Conservation (phyloP, 202 grass and related monocot genomes). For the Zoysia matrella region DNA sequence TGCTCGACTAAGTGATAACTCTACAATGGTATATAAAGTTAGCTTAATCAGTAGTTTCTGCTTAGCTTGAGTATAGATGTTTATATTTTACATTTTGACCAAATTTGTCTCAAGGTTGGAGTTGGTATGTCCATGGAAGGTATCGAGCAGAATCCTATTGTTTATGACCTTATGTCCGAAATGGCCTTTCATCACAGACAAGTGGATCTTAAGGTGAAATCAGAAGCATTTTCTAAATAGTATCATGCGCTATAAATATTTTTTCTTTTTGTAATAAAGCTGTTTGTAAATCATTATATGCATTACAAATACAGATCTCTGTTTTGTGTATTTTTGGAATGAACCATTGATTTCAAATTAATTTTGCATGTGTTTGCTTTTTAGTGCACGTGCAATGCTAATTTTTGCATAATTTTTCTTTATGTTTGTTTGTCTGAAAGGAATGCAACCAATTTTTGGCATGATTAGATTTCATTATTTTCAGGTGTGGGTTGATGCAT, state of each 20-base stretch:
- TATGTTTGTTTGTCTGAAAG: neutral
- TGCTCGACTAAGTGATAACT: constrained; percentile 75
- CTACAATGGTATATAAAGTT: constrained; percentile 66
- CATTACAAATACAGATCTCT: neutral
- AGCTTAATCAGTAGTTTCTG: constrained; percentile 35
- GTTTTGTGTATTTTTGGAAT: neutral
- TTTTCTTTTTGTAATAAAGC: neutral
- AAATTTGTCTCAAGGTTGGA: constrained; percentile 63
- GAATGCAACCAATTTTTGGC: constrained; percentile 1
- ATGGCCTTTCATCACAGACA: constrained; percentile 72
- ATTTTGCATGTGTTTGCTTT: neutral
- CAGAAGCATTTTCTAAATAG: neutral
- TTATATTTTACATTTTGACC: constrained; percentile 30
- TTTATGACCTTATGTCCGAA: constrained; percentile 90
- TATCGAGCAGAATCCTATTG: constrained; percentile 82
- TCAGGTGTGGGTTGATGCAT: constrained; percentile 74
- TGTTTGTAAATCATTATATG: constrained; percentile 7
- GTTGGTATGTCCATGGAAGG: constrained; percentile 90
- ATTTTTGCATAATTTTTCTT: constrained; percentile 5
- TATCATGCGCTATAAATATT: neutral
- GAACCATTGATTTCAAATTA: neutral
- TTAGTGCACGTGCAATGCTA: neutral
- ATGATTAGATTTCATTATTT: constrained; percentile 43
- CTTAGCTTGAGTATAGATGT: constrained; percentile 29
- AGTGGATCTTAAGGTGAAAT: constrained; percentile 72